Conservation (phyloP, 257 asterid genomes). For the Capsicum chinense region DNA sequence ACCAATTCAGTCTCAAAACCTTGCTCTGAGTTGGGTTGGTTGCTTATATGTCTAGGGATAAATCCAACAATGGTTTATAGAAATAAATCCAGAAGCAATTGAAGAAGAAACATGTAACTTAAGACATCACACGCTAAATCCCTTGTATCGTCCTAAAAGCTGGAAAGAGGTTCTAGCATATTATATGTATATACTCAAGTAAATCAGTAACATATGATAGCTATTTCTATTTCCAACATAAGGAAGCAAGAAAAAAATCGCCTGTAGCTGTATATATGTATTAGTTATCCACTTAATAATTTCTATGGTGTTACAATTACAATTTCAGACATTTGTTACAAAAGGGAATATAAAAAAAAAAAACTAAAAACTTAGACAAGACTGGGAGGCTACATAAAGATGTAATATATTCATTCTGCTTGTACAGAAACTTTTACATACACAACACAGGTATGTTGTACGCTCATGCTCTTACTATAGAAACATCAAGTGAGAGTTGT, state of each 20-base stretch:
- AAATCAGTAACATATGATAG: neutral
- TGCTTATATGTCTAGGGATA: neutral
- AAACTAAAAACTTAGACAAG: neutral
- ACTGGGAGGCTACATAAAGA: neutral
- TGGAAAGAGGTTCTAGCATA: neutral
- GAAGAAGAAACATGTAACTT: conserved; percentile 4
- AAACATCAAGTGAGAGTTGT: neutral
- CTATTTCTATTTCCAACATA: conserved; percentile 9
- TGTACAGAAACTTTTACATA: neutral
- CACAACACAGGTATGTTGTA: neutral
- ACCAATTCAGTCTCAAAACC: conserved; percentile 4
- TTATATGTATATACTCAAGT: neutral
- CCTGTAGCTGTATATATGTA: neutral
- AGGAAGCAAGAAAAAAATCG: neutral
- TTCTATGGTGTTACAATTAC: neutral
- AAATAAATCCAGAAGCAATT: conserved; percentile 2
- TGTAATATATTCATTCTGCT: neutral
- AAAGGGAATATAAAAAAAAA: neutral
- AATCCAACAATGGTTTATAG: conserved; percentile 2
- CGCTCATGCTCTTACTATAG: neutral
- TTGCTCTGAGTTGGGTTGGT: neutral
- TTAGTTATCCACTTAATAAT: neutral
- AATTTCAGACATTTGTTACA: neutral
- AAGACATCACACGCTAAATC: neutral
- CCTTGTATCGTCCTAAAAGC: neutral